Evolutionary conservation across 2,329 filamentous ascomycete species (phyloP).

Genomic region (Paracorniculantispora psalliotae): DNA sequence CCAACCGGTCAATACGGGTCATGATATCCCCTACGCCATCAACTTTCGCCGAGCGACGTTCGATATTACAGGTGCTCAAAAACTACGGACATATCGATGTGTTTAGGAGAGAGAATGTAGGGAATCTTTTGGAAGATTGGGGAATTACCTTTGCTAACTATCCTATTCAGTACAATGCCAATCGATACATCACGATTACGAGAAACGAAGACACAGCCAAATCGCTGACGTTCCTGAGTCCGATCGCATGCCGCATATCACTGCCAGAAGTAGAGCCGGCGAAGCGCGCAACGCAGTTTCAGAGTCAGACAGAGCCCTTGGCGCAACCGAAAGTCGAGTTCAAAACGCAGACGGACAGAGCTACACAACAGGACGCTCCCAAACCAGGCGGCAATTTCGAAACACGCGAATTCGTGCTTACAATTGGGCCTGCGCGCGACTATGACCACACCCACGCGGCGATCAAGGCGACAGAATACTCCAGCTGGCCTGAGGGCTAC

Average conservation of each 20-base stretch:
- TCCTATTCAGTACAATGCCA: not conserved
- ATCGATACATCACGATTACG: constrained; percentile 38
- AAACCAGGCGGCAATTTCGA: not conserved
- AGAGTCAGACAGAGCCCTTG: constrained; percentile 3
- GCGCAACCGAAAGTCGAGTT: not conserved
- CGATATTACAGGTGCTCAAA: constrained; percentile 48
- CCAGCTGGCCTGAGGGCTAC: constrained; percentile 36
- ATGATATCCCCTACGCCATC: constrained; percentile 46
- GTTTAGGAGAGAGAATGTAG: constrained; percentile 36
- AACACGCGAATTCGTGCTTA: constrained; percentile 35
- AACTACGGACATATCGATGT: constrained; percentile 45
- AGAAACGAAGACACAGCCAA: constrained; percentile 34
- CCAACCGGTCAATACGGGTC: constrained; percentile 42
- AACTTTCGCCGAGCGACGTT: constrained; percentile 51
- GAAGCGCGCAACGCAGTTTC: constrained; percentile 25
- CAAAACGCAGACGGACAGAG: not conserved
- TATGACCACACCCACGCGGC: constrained; percentile 38
- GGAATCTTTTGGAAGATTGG: not conserved
- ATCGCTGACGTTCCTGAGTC: constrained; percentile 39
- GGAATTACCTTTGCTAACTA: not conserved
- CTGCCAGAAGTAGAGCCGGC: constrained; percentile 23
- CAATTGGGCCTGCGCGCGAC: constrained; percentile 33
- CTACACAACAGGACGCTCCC: not conserved
- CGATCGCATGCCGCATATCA: constrained; percentile 41
- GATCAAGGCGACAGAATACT: constrained; percentile 28